Evolutionary conservation across 352 stramenopile species (phyloP).

Genomic region (Globisporangium paddicum): DNA sequence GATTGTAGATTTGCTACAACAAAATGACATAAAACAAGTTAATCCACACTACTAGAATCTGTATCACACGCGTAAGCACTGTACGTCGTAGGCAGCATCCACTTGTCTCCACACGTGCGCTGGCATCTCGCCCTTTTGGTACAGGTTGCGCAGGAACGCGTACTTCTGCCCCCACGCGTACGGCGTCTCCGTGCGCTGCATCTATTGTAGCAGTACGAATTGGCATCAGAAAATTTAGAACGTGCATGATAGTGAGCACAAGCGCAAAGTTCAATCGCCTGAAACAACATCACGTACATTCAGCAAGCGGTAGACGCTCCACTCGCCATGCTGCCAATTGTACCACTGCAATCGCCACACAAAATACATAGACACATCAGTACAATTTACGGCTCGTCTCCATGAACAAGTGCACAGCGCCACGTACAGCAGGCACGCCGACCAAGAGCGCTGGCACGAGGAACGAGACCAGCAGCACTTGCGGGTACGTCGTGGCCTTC

Average conservation of each 20-base stretch:
- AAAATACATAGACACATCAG: background rate
- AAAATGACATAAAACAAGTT: background rate
- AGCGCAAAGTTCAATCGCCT: constrained; percentile 8
- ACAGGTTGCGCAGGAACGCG: constrained; percentile 44
- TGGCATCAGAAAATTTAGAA: background rate
- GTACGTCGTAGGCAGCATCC: constrained; percentile 63
- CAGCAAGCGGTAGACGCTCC: constrained; percentile 22
- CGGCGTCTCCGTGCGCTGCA: constrained; percentile 39
- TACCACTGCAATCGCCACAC: constrained; percentile 13
- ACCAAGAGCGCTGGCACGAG: constrained; percentile 36
- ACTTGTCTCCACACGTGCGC: constrained; percentile 40
- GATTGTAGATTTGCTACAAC: constrained; percentile 54
- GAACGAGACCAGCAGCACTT: constrained; percentile 41
- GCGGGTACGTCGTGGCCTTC: constrained; percentile 34
- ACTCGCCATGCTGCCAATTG: constrained; percentile 16
- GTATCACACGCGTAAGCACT: background rate
- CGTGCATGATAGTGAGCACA: background rate
- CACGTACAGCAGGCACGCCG: constrained; percentile 29
- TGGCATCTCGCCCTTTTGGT: constrained; percentile 44
- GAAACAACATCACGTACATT: constrained; percentile 8
- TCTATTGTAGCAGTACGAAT: constrained; percentile 18
- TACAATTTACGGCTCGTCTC: background rate
- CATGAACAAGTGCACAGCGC: background rate
- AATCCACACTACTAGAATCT: too few relatives aligned
- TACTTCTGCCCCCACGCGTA: constrained; percentile 70